phyloP scores from a whole-genome alignment of 768 basidiomycete genomes.

The Cystobasidium ongulense region DNA sequence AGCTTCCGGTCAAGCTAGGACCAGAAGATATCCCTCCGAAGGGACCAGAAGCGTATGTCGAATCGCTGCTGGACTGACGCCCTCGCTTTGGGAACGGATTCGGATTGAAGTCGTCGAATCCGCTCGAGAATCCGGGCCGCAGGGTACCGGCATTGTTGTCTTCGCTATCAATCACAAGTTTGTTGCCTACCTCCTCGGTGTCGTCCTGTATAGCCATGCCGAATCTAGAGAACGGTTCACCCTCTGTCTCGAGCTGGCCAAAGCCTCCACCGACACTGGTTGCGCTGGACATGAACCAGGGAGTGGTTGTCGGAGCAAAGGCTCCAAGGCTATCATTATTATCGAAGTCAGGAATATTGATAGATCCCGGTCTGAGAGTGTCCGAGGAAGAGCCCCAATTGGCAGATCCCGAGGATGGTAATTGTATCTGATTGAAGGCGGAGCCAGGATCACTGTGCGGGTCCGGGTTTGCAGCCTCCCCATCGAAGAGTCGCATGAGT shows the following conservation, averaged over 20 bases:
- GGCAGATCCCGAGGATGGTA: conserved; percentile 33
- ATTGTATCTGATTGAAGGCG: conserved; percentile 30
- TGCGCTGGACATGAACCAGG: conserved; percentile 15
- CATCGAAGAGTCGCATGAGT: conserved; percentile 40
- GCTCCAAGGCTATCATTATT: background rate
- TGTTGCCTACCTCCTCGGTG: background rate
- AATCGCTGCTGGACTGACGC: background rate
- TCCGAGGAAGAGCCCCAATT: conserved; percentile 32
- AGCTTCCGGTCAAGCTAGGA: background rate
- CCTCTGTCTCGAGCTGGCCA: background rate
- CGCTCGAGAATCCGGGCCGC: conserved; percentile 9
- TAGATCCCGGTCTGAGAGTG: conserved; percentile 1
- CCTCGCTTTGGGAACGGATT: conserved; percentile 17
- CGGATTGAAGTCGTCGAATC: background rate
- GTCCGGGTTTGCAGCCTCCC: conserved; percentile 39
- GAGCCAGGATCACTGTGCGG: conserved; percentile 16
- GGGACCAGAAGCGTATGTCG: background rate
- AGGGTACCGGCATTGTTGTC: background rate
- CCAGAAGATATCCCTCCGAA: background rate
- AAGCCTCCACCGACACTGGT: conserved; percentile 14
- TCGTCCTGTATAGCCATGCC: background rate
- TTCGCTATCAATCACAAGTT: background rate
- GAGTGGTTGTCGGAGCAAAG: background rate
- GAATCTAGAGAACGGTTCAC: background rate
- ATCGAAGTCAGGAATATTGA: conserved; percentile 30